Evolutionary conservation across 371 early-diverging fungal species (phyloP).

Genomic region (Mucor indicus): DNA sequence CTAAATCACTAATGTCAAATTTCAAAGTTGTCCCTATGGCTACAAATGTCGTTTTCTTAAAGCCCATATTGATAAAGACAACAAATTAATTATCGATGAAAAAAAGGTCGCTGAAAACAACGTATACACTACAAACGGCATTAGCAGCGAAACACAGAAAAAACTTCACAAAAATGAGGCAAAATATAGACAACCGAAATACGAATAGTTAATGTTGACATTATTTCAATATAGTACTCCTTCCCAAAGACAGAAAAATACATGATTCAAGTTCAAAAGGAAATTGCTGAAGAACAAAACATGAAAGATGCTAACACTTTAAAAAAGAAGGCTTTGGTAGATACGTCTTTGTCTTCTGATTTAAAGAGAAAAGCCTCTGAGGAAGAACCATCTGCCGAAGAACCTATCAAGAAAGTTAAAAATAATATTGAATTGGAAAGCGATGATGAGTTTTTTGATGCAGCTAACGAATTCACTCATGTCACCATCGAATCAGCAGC

Average conservation of each 20-base stretch:
- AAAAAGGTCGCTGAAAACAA: slow-evolving; percentile 39
- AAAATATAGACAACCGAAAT: not conserved
- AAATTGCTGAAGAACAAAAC: slow-evolving; percentile 26
- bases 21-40: slow-evolving; percentile 53
- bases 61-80: slow-evolving; percentile 63
- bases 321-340: slow-evolving; percentile 23
- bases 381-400: too few species aligned
- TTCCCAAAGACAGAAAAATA: slow-evolving; percentile 47
- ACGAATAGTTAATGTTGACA: not conserved
- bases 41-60: slow-evolving; percentile 76
- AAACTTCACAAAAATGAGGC: slow-evolving; percentile 43
- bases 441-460: slow-evolving; percentile 23
- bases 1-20: not conserved
- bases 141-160: slow-evolving; percentile 43
- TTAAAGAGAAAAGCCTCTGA: slow-evolving; percentile 3
- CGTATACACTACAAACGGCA: slow-evolving; percentile 38
- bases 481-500: slow-evolving; percentile 8
- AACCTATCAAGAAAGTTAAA: not conserved
- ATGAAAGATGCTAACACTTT: slow-evolving; percentile 23
- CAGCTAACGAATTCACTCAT: slow-evolving; percentile 17
- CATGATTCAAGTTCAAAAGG: slow-evolving; percentile 35
- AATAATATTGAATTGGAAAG: slow-evolving; percentile 9
- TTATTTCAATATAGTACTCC: slow-evolving; percentile 27
- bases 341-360: not conserved
- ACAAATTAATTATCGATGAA: slow-evolving; percentile 49